Evolutionary conservation across 108 stramenopile species (phyloP), one percentile per base, ranked within the genome.

Genomic region (Skeletonema grethae): DNA sequence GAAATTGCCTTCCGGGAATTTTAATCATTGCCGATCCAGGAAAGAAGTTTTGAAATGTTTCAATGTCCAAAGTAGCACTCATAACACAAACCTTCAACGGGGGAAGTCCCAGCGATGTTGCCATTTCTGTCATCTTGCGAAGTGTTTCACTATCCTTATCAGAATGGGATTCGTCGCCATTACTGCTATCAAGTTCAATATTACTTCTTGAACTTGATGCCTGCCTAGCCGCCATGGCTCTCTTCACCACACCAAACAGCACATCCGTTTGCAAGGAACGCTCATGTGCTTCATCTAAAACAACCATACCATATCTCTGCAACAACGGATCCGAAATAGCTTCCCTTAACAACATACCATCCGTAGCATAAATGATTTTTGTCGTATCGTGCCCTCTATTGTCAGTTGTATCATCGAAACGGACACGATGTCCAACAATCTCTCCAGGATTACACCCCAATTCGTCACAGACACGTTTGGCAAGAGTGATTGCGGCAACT

Each of bases 231-330:
- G 81, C 63, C 86, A 89, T 84, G 34, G 92, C 95, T 28, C 98
- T 97, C 92, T 97, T 97, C 46, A 99, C 82, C 11, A 99, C 83
- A 13, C 99, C 99, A 97, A 97, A 95, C 67, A 99, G 82, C 9
- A 99, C 88, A 75, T 99, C 98, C 28, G 97, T 99, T 65, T 96
- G 91, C 32, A 99, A 66, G 13, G 94, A 93, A 30, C 98, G 87
- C 77, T 99, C 98, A 80, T 99, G 98, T 0, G 96, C 93, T 84
- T 99, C 99, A 72, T 99, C 99, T 55, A 99, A 77, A 8, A 98
- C 84, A 18, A 99, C 61, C 41, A 96, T 78, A 6, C 83, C 82
- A 85, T 99, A 99, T 16, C 82, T 24, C 15, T 70, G 66, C 25
- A 99, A 77, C 36, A 94, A 70, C 3, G 94, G 90, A 83, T 95